Evolutionary conservation across 2,329 filamentous ascomycete species (phyloP).

Genomic region (Monosporascus sp.): DNA sequence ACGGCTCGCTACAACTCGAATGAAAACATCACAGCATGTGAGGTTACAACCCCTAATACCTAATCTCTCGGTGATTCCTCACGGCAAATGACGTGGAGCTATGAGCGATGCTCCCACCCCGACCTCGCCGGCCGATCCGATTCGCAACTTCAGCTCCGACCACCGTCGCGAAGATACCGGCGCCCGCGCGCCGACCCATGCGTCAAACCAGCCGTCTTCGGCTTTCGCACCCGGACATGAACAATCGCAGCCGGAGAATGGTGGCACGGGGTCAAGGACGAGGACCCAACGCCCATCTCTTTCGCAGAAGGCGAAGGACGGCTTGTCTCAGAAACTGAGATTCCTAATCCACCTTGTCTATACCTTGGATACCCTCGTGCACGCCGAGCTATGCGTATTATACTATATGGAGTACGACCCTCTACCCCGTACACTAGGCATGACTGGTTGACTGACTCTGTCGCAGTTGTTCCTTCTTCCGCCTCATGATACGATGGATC

Average conservation of each 20-base stretch:
- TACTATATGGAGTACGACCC: slow-evolving; percentile 64
- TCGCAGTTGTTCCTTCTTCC: slow-evolving; percentile 58
- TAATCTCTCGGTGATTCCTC: slow-evolving; percentile 17
- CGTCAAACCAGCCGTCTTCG: too few relatives aligned
- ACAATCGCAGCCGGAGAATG: slow-evolving; percentile 9
- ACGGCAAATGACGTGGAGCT: slow-evolving; percentile 35
- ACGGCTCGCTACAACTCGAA: slow-evolving; percentile 3
- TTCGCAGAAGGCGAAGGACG: slow-evolving; percentile 26
- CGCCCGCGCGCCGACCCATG: slow-evolving; percentile 6
- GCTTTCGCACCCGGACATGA: background rate
- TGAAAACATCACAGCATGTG: slow-evolving; percentile 27
- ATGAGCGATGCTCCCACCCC: slow-evolving; percentile 41
- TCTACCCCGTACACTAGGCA: background rate
- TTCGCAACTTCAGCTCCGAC: slow-evolving; percentile 17
- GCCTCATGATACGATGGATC: slow-evolving; percentile 52
- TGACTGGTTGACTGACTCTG: slow-evolving; percentile 1
- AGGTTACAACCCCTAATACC: slow-evolving; percentile 17
- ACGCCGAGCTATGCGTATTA: slow-evolving; percentile 58
- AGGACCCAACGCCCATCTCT: slow-evolving; percentile 19
- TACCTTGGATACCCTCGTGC: slow-evolving; percentile 58
- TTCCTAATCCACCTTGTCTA: slow-evolving; percentile 57
- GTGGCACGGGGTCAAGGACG: background rate
- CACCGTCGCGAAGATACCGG: slow-evolving; percentile 12
- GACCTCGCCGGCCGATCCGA: slow-evolving; percentile 33
- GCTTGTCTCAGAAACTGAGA: slow-evolving; percentile 50